Evolutionary conservation across 108 stramenopile species (phyloP).

Genomic region (Nitzschia sp.): DNA sequence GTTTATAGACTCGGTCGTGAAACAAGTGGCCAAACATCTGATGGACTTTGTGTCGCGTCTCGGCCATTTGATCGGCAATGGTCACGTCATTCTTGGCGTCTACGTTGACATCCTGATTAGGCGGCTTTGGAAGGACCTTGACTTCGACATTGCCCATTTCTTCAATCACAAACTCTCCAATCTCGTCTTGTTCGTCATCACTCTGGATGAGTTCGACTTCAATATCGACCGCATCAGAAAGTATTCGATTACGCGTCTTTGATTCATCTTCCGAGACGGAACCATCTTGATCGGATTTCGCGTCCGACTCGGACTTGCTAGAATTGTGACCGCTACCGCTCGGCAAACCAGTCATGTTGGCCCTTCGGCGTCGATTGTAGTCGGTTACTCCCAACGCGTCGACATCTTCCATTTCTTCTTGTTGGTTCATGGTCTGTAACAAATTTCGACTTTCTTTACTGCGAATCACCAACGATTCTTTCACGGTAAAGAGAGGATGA

Average conservation of each 20-base stretch:
- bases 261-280: not conserved
- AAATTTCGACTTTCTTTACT: constrained; percentile 7
- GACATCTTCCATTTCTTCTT: constrained; percentile 3
- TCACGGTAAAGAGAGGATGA: constrained; percentile 29
- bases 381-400: constrained; percentile 10
- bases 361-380: not conserved
- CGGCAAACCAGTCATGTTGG: not conserved
- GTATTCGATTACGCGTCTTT: not conserved
- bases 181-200: not conserved
- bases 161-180: not conserved
- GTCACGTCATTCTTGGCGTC: constrained; percentile 18
- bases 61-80: constrained; percentile 15
- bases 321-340: not conserved
- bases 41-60: constrained; percentile 30
- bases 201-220: not conserved
- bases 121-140: constrained; percentile 16
- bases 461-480: constrained; percentile 24
- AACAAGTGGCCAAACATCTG: constrained; percentile 31
- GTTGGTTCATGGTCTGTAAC: not conserved
- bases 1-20: constrained; percentile 25
- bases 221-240: not conserved
- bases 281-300: not conserved
- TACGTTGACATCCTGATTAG: constrained; percentile 39
- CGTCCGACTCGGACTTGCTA: not conserved
- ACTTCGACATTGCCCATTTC: not conserved